phyloP scores from a whole-genome alignment of 495 filamentous ascomycete genomes.

The Hypoxylon intermedium region DNA sequence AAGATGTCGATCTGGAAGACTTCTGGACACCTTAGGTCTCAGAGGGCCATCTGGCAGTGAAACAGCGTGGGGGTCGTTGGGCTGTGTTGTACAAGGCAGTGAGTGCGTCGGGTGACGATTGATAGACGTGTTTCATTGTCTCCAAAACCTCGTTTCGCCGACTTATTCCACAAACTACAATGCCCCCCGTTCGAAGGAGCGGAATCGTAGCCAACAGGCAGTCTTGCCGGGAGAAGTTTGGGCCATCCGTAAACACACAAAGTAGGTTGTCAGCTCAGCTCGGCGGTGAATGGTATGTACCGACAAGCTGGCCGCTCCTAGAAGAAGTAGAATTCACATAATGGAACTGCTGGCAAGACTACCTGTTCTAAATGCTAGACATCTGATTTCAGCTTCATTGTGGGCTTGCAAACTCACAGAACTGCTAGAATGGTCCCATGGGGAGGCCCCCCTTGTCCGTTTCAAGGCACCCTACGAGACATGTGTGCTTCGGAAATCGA shows the following conservation, averaged over 20 bases:
- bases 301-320: constrained; percentile 13
- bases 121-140: constrained; percentile 24
- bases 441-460: constrained; percentile 32
- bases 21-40: constrained; percentile 37
- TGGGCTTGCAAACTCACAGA: constrained; percentile 18
- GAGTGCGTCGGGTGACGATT: constrained; percentile 20
- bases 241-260: constrained; percentile 17
- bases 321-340: too few species aligned
- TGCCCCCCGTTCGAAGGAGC: not conserved
- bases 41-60: constrained; percentile 23
- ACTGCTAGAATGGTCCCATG: constrained; percentile 34
- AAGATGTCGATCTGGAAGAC: constrained; percentile 38
- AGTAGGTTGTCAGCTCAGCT: constrained; percentile 11
- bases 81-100: constrained; percentile 11
- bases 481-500: constrained; percentile 32
- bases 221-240: constrained; percentile 29
- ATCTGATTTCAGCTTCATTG: constrained; percentile 2
- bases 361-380: constrained; percentile 3
- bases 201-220: constrained; percentile 24
- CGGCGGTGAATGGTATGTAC: constrained; percentile 9
- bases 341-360: constrained; percentile 12
- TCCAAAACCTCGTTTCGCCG: constrained; percentile 10
- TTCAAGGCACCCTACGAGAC: constrained; percentile 37
- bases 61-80: constrained; percentile 35
- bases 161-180: not conserved